Conservation (phyloP, 2,329 filamentous ascomycete species). For the Alternaria sp. region DNA sequence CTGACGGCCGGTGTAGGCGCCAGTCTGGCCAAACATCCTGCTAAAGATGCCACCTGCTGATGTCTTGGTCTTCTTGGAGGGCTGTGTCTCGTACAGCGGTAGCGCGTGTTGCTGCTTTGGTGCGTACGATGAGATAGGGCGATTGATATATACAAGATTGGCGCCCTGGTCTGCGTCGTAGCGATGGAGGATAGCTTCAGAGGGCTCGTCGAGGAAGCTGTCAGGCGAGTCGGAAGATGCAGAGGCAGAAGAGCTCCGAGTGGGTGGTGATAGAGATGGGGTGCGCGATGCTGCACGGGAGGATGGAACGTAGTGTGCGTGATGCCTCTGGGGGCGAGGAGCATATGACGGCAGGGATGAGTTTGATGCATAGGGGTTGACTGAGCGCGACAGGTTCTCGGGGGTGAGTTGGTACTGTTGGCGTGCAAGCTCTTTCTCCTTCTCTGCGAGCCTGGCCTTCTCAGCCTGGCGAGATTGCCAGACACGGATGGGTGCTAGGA, state of each 20-base stretch:
- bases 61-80: constrained; percentile 53
- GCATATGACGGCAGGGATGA: constrained; percentile 48
- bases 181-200: constrained; percentile 49
- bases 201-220: constrained; percentile 47
- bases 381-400: constrained; percentile 51
- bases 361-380: constrained; percentile 49
- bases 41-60: constrained; percentile 51
- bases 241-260: constrained; percentile 51
- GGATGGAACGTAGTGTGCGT: constrained; percentile 41
- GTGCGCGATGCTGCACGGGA: constrained; percentile 56
- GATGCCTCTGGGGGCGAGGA: constrained; percentile 33
- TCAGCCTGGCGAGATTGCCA: constrained; percentile 64
- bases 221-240: constrained; percentile 46
- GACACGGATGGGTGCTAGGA: constrained; percentile 83
- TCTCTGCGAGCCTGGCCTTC: constrained; percentile 59
- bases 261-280: constrained; percentile 60
- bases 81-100: constrained; percentile 52
- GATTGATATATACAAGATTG: constrained; percentile 56
- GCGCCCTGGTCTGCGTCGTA: constrained; percentile 55
- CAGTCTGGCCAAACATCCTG: constrained; percentile 47
- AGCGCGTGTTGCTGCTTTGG: constrained; percentile 48
- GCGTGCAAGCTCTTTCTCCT: constrained; percentile 53
- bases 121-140: constrained; percentile 37
- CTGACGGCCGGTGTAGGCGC: constrained; percentile 40
- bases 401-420: constrained; percentile 52